Evolutionary conservation across 345 rosid genomes (phyloP), one percentile per base, ranked within the genome.

Genomic region (Bruguiera gymnorhiza): DNA sequence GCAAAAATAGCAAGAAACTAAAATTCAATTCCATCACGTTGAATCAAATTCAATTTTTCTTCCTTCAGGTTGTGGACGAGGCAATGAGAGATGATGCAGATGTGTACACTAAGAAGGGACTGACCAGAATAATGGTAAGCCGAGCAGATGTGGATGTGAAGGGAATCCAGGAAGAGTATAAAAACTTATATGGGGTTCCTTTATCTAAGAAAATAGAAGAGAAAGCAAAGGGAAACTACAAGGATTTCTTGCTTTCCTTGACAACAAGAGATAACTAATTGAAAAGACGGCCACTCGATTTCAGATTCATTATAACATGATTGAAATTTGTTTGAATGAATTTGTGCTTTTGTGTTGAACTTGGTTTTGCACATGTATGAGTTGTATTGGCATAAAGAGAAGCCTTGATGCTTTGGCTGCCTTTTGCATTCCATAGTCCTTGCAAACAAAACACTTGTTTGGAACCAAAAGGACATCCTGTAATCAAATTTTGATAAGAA

Each of bases 81-180:
- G 83, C 92, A 29, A 65, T 92, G 79, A 80, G 60, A 72, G 60
- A 20, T 32, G 87, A 82, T 1, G 86, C 85, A 2, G 86, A 88
- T 62, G 81, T 86, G 73, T 66, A 73, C 31, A 63, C 86, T 4
- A 89, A 86, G 69, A 87, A 83, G 75, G 87, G 83, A 65, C 55
- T 92, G 77, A 86, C 96, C 4, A 76, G 99, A 74, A 96, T 95
- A 36, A 43, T 88, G 0, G 91, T 88, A 21, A 87, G 88, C 27
- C 84, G 88, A 63, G 97, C 93, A 11, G 93, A 88, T 66, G 74
- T 31, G 2, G 90, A 91, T 59, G 75, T 94, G 65, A 83, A 86
- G 63, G 89, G 74, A 78, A 84, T 89, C 69, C 70, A 50, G 1
- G 85, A 79, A 72, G 86, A 80, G 67, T 91, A 71, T 74, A 69